These are phyloP conservation scores for Apiospora arundinis DNA, from an alignment of 2,329 filamentous ascomycete species.

Conservation along the genomic window DNA sequence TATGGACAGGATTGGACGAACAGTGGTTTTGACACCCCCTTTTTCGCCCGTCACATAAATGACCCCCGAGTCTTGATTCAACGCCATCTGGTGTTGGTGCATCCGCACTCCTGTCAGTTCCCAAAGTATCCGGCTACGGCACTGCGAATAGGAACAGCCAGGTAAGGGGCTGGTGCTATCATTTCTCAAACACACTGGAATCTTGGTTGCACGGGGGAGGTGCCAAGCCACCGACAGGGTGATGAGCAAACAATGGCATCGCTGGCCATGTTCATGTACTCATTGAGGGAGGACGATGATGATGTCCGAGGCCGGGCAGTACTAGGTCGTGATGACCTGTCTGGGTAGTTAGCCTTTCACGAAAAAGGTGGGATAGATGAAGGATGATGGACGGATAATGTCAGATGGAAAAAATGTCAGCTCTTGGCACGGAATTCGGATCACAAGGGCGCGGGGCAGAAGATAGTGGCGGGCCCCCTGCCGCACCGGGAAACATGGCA, in stretches of 20 bases:
- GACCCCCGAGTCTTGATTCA: conserved; percentile 2
- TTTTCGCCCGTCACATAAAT: neutral
- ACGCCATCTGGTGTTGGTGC: conserved; percentile 9
- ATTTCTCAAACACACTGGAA: neutral
- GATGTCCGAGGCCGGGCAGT: too few species aligned
- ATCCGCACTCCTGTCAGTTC: neutral
- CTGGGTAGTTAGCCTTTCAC: neutral
- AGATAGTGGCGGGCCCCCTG: neutral
- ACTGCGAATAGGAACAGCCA: neutral
- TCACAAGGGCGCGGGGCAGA: neutral
- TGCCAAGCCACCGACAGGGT: neutral
- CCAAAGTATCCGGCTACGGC: neutral
- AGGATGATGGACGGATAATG: neutral
- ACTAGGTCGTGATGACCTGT: neutral
- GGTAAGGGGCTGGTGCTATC: neutral
- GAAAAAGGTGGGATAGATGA: neutral
- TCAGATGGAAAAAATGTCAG: neutral
- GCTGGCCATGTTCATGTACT: neutral
- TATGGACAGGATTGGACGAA: neutral
- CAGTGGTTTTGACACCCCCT: neutral
- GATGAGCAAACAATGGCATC: neutral
- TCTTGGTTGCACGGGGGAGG: neutral
- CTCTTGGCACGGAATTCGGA: conserved; percentile 12
- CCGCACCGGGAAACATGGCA: conserved; percentile 8
- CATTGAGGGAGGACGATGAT: neutral